These are phyloP conservation scores for Fusarium tanahbumbuense DNA, from an alignment of 2,329 filamentous ascomycete genomes.

Conservation along the genomic window DNA sequence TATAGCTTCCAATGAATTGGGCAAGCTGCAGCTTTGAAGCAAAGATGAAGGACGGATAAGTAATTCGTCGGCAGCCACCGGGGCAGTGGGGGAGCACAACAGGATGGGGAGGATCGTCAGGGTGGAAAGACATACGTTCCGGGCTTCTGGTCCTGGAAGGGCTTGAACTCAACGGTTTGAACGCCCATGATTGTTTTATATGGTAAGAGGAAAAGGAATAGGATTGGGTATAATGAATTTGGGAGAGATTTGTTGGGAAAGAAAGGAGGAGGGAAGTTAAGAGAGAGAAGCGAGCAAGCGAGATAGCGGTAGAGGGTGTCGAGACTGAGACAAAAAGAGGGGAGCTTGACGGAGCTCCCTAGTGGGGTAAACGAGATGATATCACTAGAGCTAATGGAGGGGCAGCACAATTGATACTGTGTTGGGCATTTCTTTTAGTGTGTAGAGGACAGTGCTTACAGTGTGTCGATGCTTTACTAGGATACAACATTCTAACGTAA, in stretches of 20 bases:
- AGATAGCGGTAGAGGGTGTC: slow-evolving; percentile 20
- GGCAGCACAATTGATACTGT: slow-evolving; percentile 44
- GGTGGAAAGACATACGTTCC: slow-evolving; percentile 82
- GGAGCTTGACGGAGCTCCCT: slow-evolving; percentile 48
- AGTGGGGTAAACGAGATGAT: slow-evolving; percentile 45
- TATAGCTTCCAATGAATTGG: not conserved
- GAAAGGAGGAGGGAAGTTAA: not conserved
- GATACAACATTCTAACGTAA: slow-evolving; percentile 13
- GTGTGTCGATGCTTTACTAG: slow-evolving; percentile 8
- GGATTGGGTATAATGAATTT: not conserved
- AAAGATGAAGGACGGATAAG: not conserved
- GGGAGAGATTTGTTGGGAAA: slow-evolving; percentile 36
- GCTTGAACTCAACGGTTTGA: slow-evolving; percentile 83
- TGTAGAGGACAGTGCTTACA: slow-evolving; percentile 23
- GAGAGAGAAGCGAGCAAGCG: slow-evolving; percentile 22
- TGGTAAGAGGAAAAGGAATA: slow-evolving; percentile 3
- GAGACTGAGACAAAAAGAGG: slow-evolving; percentile 39
- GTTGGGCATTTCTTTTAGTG: accelerated
- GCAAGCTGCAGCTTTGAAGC: not conserved
- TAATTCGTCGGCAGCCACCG: slow-evolving; percentile 8
- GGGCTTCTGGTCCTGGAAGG: slow-evolving; percentile 97
- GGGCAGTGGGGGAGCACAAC: slow-evolving; percentile 20
- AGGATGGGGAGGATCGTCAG: slow-evolving; percentile 10
- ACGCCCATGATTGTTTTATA: slow-evolving; percentile 67
- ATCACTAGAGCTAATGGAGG: slow-evolving; percentile 48